Percentiles rank a stretch among this genome's conserved stretches.
phyloP scores from a whole-genome alignment of 2,329 filamentous ascomycete genomes.

The Pseudogymnoascus sp. region DNA sequence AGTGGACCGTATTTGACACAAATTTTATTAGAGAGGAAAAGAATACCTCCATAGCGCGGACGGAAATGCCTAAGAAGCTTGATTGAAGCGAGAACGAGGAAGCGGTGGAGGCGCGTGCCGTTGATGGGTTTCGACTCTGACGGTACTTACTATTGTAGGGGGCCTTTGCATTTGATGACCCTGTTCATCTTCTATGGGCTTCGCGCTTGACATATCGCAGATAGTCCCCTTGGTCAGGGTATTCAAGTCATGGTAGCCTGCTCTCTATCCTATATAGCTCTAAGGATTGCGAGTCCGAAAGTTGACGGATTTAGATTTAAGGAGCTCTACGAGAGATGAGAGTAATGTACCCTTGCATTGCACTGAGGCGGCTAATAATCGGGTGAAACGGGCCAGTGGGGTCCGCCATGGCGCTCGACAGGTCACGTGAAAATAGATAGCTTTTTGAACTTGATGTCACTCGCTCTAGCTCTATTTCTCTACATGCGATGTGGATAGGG shows the following conservation, averaged over 20 bases:
- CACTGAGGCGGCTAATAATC: neutral
- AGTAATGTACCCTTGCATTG: no score
- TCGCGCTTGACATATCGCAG: neutral
- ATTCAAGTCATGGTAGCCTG: neutral
- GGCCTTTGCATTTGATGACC: neutral
- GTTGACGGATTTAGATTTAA: neutral
- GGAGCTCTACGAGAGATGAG: neutral
- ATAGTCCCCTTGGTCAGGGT: neutral
- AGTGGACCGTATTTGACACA: constrained; percentile 30
- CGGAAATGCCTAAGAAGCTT: constrained; percentile 11
- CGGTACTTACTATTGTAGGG: neutral
- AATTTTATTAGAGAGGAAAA: constrained; percentile 12
- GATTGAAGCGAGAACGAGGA: constrained; percentile 5
- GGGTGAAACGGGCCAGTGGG: neutral
- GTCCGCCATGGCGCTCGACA: no score
- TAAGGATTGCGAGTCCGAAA: neutral
- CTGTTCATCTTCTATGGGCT: neutral
- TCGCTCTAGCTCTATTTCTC: neutral
- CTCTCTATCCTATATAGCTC: neutral
- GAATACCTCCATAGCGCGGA: neutral
- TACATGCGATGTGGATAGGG: no score
- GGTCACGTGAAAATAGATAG: neutral
- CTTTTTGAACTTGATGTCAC: neutral
- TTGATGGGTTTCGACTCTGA: constrained; percentile 9
- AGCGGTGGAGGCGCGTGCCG: neutral